Evolutionary conservation across 495 filamentous ascomycete species (phyloP).

Genomic region (Trichocladium uniseriatum): DNA sequence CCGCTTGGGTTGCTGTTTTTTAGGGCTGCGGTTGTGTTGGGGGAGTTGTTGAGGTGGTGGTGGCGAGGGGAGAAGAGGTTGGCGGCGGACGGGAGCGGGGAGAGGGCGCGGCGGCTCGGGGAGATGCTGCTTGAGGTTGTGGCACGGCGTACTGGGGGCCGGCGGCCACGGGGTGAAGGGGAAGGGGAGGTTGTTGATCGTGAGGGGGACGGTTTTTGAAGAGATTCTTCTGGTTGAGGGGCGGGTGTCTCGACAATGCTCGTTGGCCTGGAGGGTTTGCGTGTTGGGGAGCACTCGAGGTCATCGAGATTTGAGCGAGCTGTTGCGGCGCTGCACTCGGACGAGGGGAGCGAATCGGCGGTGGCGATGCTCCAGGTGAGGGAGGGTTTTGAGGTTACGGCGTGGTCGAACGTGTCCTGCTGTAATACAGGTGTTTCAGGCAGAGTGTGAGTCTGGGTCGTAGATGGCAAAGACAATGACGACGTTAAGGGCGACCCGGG

Average conservation of each 20-base stretch:
- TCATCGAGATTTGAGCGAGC: constrained; percentile 10
- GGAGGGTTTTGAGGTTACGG: constrained; percentile 31
- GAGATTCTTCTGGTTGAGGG: background rate
- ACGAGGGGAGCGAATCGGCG: background rate
- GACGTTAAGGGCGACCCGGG: constrained; percentile 33
- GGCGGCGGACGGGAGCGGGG: constrained; percentile 58
- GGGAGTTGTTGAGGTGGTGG: background rate
- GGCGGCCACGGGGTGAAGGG: background rate
- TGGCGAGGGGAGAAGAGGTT: constrained; percentile 51
- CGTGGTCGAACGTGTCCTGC: constrained; percentile 34
- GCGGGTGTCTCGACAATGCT: background rate
- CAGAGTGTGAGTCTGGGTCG: constrained; percentile 16
- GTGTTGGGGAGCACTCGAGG: background rate
- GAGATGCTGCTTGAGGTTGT: constrained; percentile 31
- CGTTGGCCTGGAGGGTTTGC: background rate
- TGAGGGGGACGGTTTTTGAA: constrained; percentile 2
- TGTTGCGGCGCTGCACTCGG: constrained; percentile 7
- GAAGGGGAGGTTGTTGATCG: background rate
- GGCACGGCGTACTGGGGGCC: constrained; percentile 20
- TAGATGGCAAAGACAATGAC: constrained; percentile 23
- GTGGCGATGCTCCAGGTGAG: constrained; percentile 11
- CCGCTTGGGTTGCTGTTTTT: background rate
- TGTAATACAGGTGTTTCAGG: constrained; percentile 15
- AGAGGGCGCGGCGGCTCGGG: constrained; percentile 53
- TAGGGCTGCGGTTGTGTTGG: background rate